phyloP scores from a whole-genome alignment of 345 rosid species.

The Abelmoschus esculentus region DNA sequence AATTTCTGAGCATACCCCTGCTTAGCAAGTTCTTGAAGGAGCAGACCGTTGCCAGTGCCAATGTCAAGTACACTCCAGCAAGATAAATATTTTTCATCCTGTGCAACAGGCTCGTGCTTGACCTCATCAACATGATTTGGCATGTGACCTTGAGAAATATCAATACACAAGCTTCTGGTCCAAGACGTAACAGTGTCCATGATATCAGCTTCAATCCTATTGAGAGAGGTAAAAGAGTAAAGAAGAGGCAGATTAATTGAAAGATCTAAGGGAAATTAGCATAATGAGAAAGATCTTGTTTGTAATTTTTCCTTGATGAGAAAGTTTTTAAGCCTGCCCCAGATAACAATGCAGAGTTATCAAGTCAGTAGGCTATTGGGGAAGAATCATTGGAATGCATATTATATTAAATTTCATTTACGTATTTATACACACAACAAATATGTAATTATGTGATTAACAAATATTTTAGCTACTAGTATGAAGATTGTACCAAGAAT shows the following conservation, averaged over 20 bases:
- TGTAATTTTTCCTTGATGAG: not conserved
- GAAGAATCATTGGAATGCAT: not conserved
- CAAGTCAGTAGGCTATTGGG: not conserved
- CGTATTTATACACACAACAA: no score
- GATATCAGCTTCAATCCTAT: constrained; percentile 90
- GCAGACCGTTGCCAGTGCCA: constrained; percentile 94
- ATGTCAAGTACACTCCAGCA: constrained; percentile 89
- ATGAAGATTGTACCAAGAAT: not conserved
- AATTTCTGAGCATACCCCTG: constrained; percentile 57
- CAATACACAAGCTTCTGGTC: constrained; percentile 72
- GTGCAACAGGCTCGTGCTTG: constrained; percentile 39
- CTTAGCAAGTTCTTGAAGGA: constrained; percentile 92
- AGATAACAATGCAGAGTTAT: not conserved
- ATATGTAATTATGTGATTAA: not conserved
- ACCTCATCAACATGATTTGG: constrained; percentile 36
- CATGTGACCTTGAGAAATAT: constrained; percentile 43
- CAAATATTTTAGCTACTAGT: not conserved
- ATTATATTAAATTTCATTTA: not conserved
- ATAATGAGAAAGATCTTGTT: no score
- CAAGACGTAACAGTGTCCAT: constrained; percentile 84
- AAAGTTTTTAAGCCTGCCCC: not conserved
- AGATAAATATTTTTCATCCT: constrained; percentile 50
- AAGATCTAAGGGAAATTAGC: not conserved
- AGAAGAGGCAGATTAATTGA: not conserved
- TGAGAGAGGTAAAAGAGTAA: not conserved